A percentile compares a stretch with the other conserved stretches of the same genome.
Conservation (phyloP, 2,329 filamentous ascomycete genomes). For the Beauveria varroae region DNA sequence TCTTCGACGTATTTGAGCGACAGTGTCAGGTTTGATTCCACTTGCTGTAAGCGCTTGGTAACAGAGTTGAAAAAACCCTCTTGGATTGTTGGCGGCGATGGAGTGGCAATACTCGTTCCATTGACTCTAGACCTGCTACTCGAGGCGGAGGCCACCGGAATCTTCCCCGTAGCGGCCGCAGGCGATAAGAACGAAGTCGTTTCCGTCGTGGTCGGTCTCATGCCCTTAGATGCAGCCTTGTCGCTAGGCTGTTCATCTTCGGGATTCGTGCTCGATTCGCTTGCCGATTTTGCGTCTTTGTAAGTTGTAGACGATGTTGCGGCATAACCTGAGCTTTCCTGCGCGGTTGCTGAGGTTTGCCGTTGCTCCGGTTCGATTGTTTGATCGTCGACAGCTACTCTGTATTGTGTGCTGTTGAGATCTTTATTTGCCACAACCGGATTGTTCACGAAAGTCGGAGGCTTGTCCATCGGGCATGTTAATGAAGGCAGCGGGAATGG, state of each 20-base stretch:
- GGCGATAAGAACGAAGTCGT: neutral
- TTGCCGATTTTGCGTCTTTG: neutral
- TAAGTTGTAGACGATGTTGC: neutral
- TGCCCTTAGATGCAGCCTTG: neutral
- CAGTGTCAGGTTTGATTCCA: constrained; percentile 87
- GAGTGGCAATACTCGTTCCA: constrained; percentile 20
- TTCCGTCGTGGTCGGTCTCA: neutral
- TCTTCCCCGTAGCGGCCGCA: neutral
- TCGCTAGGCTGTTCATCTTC: neutral
- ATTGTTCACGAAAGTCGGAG: neutral
- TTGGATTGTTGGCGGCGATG: constrained; percentile 70
- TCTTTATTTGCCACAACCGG: neutral
- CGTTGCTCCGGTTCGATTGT: neutral
- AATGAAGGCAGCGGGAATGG: neutral
- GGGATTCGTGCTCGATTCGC: constrained; percentile 14
- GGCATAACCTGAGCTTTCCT: neutral
- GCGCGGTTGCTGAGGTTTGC: neutral
- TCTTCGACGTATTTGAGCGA: constrained; percentile 96
- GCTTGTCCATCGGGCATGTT: neutral
- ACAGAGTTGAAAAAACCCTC: constrained; percentile 98
- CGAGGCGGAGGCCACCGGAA: neutral
- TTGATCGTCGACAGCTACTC: neutral
- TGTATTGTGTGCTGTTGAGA: neutral
- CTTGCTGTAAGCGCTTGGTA: constrained; percentile 81
- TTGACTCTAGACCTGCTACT: constrained; percentile 22